Base-by-base conservation (phyloP, 2,329 filamentous ascomycete species). In the Aplosporella prunicola region DNA sequence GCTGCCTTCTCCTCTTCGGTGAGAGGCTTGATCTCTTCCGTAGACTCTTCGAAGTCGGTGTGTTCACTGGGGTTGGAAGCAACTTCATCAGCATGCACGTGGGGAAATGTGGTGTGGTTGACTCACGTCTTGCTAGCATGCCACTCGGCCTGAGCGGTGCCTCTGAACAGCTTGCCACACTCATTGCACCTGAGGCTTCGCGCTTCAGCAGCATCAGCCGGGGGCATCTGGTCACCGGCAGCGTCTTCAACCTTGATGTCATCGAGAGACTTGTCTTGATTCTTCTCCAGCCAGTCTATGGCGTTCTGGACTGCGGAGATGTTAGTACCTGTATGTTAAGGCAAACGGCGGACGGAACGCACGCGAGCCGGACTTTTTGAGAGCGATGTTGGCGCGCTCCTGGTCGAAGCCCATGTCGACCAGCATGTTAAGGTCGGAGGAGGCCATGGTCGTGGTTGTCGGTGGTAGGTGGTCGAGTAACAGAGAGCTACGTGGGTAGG, bases 251-350 rank as follows among this genome's bases (percentile, higher is more conserved):
- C 54, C 44, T 83, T 73, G 44, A 96, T 79, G 41, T 93, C 80
- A 24, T 95, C 87, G 27, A 94, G 57, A 1, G 83, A 71, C 50
- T 83, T 93, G 59, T 94, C 86, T 57, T 93, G 80, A 56, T 93
- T 93, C 50, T 82, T 76, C 57, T 93, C 88, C 2, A 98, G 74
- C 91, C 91, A 98, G 64, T 94, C 84, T 41, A 98, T 74, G 35
- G 91, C 91, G 48, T 80, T 82, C 57, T 91, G 81, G 31, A 95
- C 84, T 89, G 45, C 16, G 10, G 10, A 16, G 8, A 4, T 14
- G 40, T 48, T 38, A 49, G 42, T 34, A 27, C n/a, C n/a, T n/a
- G n/a, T n/a, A n/a, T n/a, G n/a, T n/a, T n/a, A n/a, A n/a, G n/a
- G n/a, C n/a, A 18, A 34, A 32, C 25, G 40, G 36, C 32, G 15